phyloP scores from a whole-genome alignment of 192 early-diverging fungal species.

The Entophlyctis luteolus region DNA sequence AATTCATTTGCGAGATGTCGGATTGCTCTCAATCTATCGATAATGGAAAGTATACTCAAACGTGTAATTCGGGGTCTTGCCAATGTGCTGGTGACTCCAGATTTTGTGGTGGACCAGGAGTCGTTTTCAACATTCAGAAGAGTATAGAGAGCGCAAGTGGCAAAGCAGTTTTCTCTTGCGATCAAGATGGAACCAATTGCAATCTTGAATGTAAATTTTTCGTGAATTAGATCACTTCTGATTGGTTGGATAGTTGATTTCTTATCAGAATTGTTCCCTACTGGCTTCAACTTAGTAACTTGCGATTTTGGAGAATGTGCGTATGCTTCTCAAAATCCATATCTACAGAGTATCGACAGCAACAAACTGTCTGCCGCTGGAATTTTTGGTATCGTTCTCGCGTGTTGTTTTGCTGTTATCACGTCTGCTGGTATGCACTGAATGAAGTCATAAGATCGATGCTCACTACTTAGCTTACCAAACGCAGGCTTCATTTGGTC shows the following conservation, averaged over 20 bases:
- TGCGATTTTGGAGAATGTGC: constrained; percentile 62
- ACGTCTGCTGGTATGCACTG: neutral
- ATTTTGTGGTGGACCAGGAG: constrained; percentile 54
- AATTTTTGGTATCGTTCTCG: constrained; percentile 24
- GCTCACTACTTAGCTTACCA: neutral
- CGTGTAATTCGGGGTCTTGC: constrained; percentile 45
- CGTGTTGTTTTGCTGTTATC: neutral
- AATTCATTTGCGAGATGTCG: constrained; percentile 49
- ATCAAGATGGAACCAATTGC: constrained; percentile 35
- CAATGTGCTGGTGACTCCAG: constrained; percentile 40
- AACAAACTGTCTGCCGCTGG: constrained; percentile 10
- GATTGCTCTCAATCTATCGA: constrained; percentile 37
- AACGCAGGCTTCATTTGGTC: constrained; percentile 22
- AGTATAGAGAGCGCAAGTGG: constrained; percentile 41
- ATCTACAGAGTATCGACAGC: neutral
- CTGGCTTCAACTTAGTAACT: constrained; percentile 44
- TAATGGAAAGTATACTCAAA: constrained; percentile 24
- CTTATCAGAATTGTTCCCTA: constrained; percentile 47
- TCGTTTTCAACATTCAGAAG: constrained; percentile 32
- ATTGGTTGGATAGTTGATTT: constrained; percentile 43
- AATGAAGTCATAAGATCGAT: neutral
- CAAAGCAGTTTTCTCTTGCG: constrained; percentile 42
- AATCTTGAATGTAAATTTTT: constrained; percentile 29
- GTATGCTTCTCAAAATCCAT: constrained; percentile 35
- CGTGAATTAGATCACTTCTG: neutral